These are phyloP conservation scores for Microbotryum violaceum DNA, from an alignment of 1,284 basidiomycete genomes.

Conservation along the genomic window DNA sequence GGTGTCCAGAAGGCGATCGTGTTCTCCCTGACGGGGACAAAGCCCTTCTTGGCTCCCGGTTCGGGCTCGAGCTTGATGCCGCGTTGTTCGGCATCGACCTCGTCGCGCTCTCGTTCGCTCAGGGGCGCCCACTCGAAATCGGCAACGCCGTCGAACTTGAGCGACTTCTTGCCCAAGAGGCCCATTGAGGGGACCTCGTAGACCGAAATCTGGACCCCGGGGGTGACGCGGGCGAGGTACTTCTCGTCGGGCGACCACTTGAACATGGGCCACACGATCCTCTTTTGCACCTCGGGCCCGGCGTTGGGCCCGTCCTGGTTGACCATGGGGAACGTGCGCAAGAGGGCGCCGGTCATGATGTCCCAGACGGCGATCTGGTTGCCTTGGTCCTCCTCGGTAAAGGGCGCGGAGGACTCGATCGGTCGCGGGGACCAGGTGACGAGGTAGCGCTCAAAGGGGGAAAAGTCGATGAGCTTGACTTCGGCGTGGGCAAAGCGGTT, in stretches of 20 bases:
- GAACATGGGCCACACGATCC: conserved; percentile 75
- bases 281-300: conserved; percentile 52
- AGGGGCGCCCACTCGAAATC: conserved; percentile 99
- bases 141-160: conserved; percentile 96
- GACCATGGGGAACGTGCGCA: conserved; percentile 80
- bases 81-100: conserved; percentile 88
- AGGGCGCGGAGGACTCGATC: conserved; percentile 59
- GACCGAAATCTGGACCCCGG: conserved; percentile 88
- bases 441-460: conserved; percentile 91
- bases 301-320: conserved; percentile 27
- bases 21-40: conserved; percentile 56
- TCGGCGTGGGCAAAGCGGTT: conserved; percentile 92
- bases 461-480: conserved; percentile 95
- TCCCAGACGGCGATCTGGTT: conserved; percentile 98
- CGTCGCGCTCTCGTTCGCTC: conserved; percentile 78
- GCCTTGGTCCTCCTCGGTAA: conserved; percentile 90
- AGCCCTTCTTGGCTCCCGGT: conserved; percentile 54
- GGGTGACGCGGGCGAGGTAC: conserved; percentile 80
- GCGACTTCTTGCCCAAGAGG: conserved; percentile 89
- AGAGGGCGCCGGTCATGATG: conserved; percentile 80
- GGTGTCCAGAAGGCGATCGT: conserved; percentile 98
- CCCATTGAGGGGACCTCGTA: conserved; percentile 94
- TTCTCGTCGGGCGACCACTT: conserved; percentile 99
- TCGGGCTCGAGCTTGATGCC: conserved; percentile 98
- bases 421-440: conserved; percentile 98